Base-by-base conservation (phyloP, 1,284 basidiomycete genomes). In the Xerocomus nothofagi region DNA sequence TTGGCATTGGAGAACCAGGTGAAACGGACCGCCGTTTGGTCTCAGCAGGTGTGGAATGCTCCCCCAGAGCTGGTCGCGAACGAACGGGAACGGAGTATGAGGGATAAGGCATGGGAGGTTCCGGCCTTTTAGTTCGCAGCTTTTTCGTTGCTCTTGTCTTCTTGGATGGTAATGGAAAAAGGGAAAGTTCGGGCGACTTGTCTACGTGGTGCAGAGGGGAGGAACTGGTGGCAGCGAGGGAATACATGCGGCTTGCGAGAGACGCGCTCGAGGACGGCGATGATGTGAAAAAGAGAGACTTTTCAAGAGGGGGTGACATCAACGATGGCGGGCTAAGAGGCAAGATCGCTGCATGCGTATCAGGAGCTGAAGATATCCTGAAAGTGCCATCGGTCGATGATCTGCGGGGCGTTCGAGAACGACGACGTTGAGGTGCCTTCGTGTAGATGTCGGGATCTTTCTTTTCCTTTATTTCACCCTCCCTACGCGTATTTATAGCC, bases 281-380 rank as follows among this genome's bases (percentile, higher is more conserved):
- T 7, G 66, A 56, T 0, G 67, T 61, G 34, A 68, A 66, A 43
- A 67, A 69, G 21, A 68, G 57, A 0, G 57, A 50, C 36, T 45
- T 56, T 33, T 62, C 65, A 20, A 68, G 67, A 9, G 63, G 65
- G 1, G 61, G 54, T 4, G 67, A 68, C 66, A 56, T 70, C 30
- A 69, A 32, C 11, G 48, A 56, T 3, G 65, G 57, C 6, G 68
- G 67, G 37, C 61, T 61, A 15, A 49, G 54, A 6, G 68, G 68
- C 11, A 66, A 41, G 21, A 69, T 43, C 1, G 54, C 62, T 3
- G 47, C 52, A 17, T 67, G 62, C 0, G 29, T 38, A 26, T 67
- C 55, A 8, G 59, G 32, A 37, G 36, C 34, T 4, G 57, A 66
- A 33, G 39, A 52, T 7, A 39, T 49, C 31, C 43, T 53, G 15